These are phyloP conservation scores for Chernovozyma sophiae-reginae DNA, from an alignment of 1,139 yeast species.

Conservation along the genomic window DNA sequence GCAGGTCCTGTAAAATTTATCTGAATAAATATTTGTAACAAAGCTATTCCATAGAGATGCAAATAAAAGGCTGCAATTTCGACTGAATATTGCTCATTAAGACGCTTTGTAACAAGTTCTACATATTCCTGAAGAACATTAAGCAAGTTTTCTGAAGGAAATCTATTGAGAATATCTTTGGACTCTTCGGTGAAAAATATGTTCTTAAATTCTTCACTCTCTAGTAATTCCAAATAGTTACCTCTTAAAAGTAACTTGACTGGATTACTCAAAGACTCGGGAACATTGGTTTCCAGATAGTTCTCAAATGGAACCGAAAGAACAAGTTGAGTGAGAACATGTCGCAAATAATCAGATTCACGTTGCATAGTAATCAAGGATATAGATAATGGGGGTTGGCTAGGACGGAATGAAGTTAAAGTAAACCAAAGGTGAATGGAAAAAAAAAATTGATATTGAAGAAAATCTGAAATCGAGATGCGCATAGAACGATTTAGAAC, in stretches of 20 bases:
- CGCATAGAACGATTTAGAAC: neutral
- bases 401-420: neutral
- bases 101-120: conserved; percentile 11
- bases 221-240: conserved; percentile 20
- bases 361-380: too few species aligned
- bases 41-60: conserved; percentile 48
- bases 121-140: conserved; percentile 19
- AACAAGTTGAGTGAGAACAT: conserved; percentile 21
- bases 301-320: conserved; percentile 22
- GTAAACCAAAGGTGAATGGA: neutral
- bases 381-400: too few species aligned
- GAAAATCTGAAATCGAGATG: neutral
- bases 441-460: neutral
- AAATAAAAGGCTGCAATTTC: conserved; percentile 19
- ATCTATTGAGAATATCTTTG: conserved; percentile 12
- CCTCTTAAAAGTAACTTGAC: conserved; percentile 21
- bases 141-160: conserved; percentile 18
- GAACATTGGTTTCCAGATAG: conserved; percentile 10
- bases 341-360: too few species aligned
- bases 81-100: conserved; percentile 6
- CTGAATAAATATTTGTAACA: conserved; percentile 69
- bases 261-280: conserved; percentile 9
- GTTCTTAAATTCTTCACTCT: conserved; percentile 13
- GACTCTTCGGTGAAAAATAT: conserved; percentile 13
- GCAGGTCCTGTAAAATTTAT: conserved; percentile 84